Conservation (phyloP, 805 yeast species). For the Monosporozyma solicola region DNA sequence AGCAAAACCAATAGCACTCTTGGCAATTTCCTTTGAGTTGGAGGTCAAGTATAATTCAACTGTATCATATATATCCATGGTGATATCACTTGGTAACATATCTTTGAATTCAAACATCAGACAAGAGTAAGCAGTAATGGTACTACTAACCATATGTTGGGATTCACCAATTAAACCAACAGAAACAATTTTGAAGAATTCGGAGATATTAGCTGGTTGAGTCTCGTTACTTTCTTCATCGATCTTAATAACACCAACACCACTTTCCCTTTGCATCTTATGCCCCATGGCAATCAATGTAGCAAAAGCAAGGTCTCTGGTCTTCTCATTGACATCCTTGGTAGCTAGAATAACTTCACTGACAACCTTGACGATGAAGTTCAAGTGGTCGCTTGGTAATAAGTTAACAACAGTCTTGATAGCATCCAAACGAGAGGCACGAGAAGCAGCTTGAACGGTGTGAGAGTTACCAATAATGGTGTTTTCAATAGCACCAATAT, state of each 20-base stretch:
- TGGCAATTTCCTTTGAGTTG: slow-evolving; percentile 86
- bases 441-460: slow-evolving; percentile 45
- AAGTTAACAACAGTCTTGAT: slow-evolving; percentile 50
- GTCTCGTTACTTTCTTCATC: slow-evolving; percentile 19
- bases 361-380: slow-evolving; percentile 70
- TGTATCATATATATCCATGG: slow-evolving; percentile 72
- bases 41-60: slow-evolving; percentile 86
- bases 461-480: slow-evolving; percentile 51
- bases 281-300: slow-evolving; percentile 73
- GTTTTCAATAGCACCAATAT: slow-evolving; percentile 48
- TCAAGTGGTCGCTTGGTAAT: slow-evolving; percentile 56
- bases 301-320: slow-evolving; percentile 72
- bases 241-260: slow-evolving; percentile 58
- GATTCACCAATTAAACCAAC: slow-evolving; percentile 94
- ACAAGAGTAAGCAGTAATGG: slow-evolving; percentile 82
- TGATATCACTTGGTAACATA: slow-evolving; percentile 46
- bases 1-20: slow-evolving; percentile 88
- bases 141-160: slow-evolving; percentile 96
- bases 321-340: slow-evolving; percentile 86
- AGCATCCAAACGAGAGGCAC: slow-evolving; percentile 70
- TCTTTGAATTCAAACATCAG: slow-evolving; percentile 78
- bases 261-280: slow-evolving; percentile 47
- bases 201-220: slow-evolving; percentile 54
- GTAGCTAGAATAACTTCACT: slow-evolving; percentile 88
- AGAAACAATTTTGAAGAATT: slow-evolving; percentile 84